A percentile compares a stretch with the other conserved stretches of the same genome.
These are phyloP conservation scores for Geranium incanum DNA, from an alignment of 441 rosid genomes.

Conservation along the genomic window DNA sequence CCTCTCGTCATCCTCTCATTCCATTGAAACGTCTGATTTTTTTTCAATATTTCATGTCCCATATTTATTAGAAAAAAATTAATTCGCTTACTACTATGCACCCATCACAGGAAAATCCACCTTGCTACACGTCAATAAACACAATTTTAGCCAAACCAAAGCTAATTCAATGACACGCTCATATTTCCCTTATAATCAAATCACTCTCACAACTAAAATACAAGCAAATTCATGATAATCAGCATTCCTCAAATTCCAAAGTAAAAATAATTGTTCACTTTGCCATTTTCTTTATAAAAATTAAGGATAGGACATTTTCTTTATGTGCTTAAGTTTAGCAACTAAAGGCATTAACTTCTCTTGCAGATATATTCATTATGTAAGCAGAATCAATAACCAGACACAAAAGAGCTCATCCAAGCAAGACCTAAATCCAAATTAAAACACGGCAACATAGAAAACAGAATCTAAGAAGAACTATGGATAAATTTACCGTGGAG, in stretches of 20 bases:
- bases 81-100: not conserved
- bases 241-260: not conserved
- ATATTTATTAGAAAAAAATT: not conserved
- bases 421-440: not conserved
- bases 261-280: too few species aligned
- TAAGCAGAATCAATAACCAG: not conserved
- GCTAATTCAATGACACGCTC: not conserved
- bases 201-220: not conserved
- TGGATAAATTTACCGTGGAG: conserved; percentile 43
- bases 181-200: not conserved
- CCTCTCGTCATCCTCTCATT: not conserved
- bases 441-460: not conserved
- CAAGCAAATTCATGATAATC: not conserved
- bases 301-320: too few species aligned
- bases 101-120: not conserved
- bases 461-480: not conserved
- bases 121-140: not conserved
- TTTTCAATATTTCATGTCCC: not conserved
- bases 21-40: not conserved
- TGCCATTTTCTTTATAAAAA: too few species aligned
- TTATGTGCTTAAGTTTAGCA: too few species aligned
- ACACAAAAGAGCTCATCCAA: not conserved
- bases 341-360: not conserved
- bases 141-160: not conserved
- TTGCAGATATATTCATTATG: not conserved